Evolutionary conservation across 257 asterid species (phyloP), one percentile per base, ranked within the genome.

Genomic region (Nicotiana tomentosiformis): DNA sequence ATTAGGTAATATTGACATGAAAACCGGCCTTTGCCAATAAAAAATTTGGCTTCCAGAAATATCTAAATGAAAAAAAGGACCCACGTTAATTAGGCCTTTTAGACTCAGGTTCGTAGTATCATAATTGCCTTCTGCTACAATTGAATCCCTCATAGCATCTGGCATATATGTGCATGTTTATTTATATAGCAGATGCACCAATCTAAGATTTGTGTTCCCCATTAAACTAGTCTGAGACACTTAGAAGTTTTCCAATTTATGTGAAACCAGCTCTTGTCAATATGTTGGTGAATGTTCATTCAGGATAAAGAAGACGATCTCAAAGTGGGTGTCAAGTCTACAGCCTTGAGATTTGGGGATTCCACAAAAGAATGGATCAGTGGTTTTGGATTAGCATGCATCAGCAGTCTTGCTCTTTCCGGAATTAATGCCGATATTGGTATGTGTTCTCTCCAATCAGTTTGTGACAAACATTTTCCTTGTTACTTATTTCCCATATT

Each of bases 301-400:
- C 89, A 95, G 99, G 99, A 95, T 85, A 95, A 94, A 87, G 94
- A 89, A 81, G 98, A 95, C 29, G 98, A 95, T 85, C 49, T 83
- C 84, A 94, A 74, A 86, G 97, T 91, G 64, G 98, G 99, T 51
- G 96, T 95, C 76, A 95, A 94, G 89, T 95, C 99, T 55, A 93
- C 99, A 5, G 99, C 99, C 64, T 86, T 95, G 86, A 84, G 94
- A 86, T 93, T 95, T 86, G 98, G 97, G 39, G 93, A 93, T 84
- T 91, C 94, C 26, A 94, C 97, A 8, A 95, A 93, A 88, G 78
- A 88, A 78, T 94, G 99, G 98, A 83, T 92, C 58, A 62, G 90
- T 86, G 93, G 93, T 26, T 93, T 95, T 84, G 99, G 96, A 77
- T 65, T 91, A n/a, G 97, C 96, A 78, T 92, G 96, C 84, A 89